These are phyloP conservation scores for Fusarium anthophilum DNA, from an alignment of 2,329 filamentous ascomycete species.

Conservation along the genomic window DNA sequence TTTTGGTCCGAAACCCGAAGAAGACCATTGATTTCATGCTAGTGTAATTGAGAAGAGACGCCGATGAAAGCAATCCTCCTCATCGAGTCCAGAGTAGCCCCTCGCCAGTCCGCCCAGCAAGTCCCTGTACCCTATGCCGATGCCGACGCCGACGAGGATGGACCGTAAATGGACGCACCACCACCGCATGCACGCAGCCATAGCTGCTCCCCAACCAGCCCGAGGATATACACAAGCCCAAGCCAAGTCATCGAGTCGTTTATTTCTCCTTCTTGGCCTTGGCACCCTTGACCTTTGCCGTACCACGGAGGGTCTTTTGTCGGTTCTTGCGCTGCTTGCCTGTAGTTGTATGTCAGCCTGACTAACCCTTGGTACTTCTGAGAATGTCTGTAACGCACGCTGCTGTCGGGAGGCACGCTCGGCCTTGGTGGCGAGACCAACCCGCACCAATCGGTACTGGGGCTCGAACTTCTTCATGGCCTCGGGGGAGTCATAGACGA, in stretches of 20 bases:
- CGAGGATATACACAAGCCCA: conserved; percentile 45
- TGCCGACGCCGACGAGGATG: conserved; percentile 38
- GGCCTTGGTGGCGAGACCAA: conserved; percentile 91
- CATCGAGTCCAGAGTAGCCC: conserved; percentile 43
- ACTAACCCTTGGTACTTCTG: neutral
- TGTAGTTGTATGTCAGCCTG: conserved; percentile 55
- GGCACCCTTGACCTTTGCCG: conserved; percentile 97
- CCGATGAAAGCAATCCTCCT: conserved; percentile 42
- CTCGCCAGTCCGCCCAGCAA: conserved; percentile 39
- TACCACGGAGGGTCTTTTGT: conserved; percentile 97
- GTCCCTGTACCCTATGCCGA: conserved; percentile 40
- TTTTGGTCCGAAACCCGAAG: conserved; percentile 51
- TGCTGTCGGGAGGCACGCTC: conserved; percentile 99
- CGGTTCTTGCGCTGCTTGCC: conserved; percentile 99
- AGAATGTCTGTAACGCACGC: conserved; percentile 74
- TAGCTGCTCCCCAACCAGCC: conserved; percentile 41
- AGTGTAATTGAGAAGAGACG: conserved; percentile 49
- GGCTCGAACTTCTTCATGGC: conserved; percentile 99
- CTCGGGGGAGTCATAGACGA: conserved; percentile 98
- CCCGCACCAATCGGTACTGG: conserved; percentile 93
- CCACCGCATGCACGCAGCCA: conserved; percentile 44
- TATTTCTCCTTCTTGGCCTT: conserved; percentile 95
- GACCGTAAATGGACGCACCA: conserved; percentile 39
- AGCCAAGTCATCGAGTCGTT: conserved; percentile 53
- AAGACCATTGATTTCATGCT: conserved; percentile 57